Evolutionary conservation across 192 early-diverging fungal species (phyloP), one percentile per base, ranked within the genome.

Genomic region (Dimargaris xerosporica): DNA sequence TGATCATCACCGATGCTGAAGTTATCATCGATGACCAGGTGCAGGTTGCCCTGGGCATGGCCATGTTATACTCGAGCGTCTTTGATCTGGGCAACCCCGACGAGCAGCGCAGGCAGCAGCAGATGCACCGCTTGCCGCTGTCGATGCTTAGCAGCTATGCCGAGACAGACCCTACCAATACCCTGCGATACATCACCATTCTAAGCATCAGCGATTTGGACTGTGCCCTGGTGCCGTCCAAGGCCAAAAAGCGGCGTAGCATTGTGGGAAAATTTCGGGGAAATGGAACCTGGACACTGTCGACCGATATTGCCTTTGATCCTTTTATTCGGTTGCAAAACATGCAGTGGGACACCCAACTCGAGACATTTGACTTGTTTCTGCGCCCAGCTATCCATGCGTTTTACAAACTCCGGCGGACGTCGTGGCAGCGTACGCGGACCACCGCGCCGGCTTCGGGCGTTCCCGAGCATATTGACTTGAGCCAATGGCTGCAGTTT

Each of bases 11-110:
- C 58, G 58, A 60, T n/a, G 58, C 58, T n/a, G 58, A 60, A 17
- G 58, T 60, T 19, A 60, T 60, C 58, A 26, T 60, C 17, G 58
- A 60, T 39, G 58, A 60, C 58, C 58, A 60, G 58, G 58, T 60
- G 21, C 58, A 60, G 26, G n/a, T 60, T 4, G 58, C 58, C 43
- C n/a, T 60, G 21, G 58, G 43, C 39, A 41, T 16, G 4, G 58
- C 43, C 21, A 60, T 60, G 58, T 41, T 60, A 6, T 60, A 44
- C 58, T 60, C 58, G 21, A 60, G 58, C n/a, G 58, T 60, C 3
- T 60, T 60, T 43, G 58, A 60, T 44, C 42, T 60, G 43, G 26
- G 58, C 15, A 43, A 60, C 43, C 58, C 58, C 21, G 58, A 60
- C 2, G 58, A 60, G 26, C 58, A 60, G 42, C 58, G 42, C 23